A percentile compares a stretch with the other conserved stretches of the same genome.
Evolutionary conservation across 768 basidiomycete species (phyloP).

Genomic region (Cubamyces lactineus): DNA sequence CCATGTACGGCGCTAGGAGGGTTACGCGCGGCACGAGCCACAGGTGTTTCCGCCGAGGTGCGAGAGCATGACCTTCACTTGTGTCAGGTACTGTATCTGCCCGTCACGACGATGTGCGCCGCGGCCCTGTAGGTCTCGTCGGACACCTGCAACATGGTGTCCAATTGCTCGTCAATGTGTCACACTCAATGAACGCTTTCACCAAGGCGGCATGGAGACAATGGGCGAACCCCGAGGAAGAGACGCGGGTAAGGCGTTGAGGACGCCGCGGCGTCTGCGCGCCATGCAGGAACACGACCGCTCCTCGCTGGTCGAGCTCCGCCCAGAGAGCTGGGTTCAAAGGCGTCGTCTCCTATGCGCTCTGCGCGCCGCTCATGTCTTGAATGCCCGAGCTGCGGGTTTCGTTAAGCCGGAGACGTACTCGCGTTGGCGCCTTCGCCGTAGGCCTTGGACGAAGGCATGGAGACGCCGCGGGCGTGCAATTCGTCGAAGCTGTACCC

Average conservation of each 20-base stretch:
- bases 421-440: constrained; percentile 58
- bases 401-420: constrained; percentile 28
- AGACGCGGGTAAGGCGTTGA: constrained; percentile 65
- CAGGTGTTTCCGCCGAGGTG: constrained; percentile 72
- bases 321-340: constrained; percentile 70
- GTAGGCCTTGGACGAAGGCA: constrained; percentile 59
- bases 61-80: constrained; percentile 67
- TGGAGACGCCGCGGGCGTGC: constrained; percentile 61
- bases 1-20: constrained; percentile 68
- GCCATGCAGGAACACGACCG: constrained; percentile 74
- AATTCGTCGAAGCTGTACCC: constrained; percentile 64
- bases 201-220: too few species aligned
- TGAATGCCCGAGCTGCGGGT: background rate
- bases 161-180: too few species aligned
- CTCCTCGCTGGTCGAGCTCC: constrained; percentile 59
- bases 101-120: constrained; percentile 72
- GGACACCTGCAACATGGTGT: constrained; percentile 62
- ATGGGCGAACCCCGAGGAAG: constrained; percentile 54
- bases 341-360: constrained; percentile 62
- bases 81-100: constrained; percentile 63
- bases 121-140: constrained; percentile 84
- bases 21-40: constrained; percentile 71
- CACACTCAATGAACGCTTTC: too few species aligned
- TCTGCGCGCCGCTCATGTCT: background rate
- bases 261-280: constrained; percentile 56